phyloP scores from a whole-genome alignment of 2,329 filamentous ascomycete genomes.

The Colletotrichum gigasporum region DNA sequence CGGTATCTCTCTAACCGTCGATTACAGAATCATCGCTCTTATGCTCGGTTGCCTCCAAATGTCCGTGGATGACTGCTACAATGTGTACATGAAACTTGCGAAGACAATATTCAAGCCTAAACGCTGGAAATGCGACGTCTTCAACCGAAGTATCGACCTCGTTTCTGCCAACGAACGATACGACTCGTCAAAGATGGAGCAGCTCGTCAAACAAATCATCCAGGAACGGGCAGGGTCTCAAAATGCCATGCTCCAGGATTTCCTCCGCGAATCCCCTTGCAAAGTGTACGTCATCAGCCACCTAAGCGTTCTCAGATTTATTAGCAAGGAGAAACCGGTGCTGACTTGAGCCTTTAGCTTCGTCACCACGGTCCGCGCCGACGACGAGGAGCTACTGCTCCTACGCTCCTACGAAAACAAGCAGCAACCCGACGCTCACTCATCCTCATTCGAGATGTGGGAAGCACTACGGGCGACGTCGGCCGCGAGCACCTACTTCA shows the following conservation, averaged over 20 bases:
- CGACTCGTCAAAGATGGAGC: slow-evolving; percentile 29
- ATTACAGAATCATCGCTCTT: slow-evolving; percentile 34
- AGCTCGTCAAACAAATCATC: slow-evolving; percentile 32
- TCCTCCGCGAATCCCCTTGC: neutral
- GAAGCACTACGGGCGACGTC: slow-evolving; percentile 46
- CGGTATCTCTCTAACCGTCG: neutral
- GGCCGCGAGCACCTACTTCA: slow-evolving; percentile 44
- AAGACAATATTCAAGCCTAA: slow-evolving; percentile 35
- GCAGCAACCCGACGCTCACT: neutral
- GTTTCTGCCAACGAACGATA: slow-evolving; percentile 25
- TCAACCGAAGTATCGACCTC: slow-evolving; percentile 13
- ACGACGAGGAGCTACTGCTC: slow-evolving; percentile 12
- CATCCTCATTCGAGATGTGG: slow-evolving; percentile 35
- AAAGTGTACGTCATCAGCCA: slow-evolving; percentile 5
- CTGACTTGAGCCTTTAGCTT: slow-evolving; percentile 25
- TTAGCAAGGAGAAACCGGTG: too few species aligned
- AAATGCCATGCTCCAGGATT: slow-evolving; percentile 4
- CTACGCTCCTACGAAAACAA: slow-evolving; percentile 26
- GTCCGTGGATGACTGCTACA: slow-evolving; percentile 35
- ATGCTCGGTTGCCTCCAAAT: slow-evolving; percentile 36
- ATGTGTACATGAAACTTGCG: slow-evolving; percentile 33
- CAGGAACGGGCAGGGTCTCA: slow-evolving; percentile 12
- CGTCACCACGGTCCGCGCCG: slow-evolving; percentile 33
- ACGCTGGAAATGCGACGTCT: slow-evolving; percentile 29
- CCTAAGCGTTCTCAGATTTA: too few species aligned